These are phyloP conservation scores for Alternaria brassicae DNA, from an alignment of 2,329 filamentous ascomycete species.

Conservation along the genomic window DNA sequence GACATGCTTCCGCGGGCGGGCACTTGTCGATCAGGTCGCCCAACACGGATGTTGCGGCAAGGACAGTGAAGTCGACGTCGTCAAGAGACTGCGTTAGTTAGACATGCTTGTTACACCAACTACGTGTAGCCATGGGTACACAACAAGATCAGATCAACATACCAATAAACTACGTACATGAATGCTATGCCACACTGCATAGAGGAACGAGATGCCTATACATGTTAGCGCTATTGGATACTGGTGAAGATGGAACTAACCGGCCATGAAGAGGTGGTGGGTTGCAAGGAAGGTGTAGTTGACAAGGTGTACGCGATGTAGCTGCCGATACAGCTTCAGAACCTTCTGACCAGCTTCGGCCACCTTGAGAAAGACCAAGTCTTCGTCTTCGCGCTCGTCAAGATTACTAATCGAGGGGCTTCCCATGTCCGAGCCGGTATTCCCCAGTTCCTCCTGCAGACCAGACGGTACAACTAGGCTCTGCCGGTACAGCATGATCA, in stretches of 20 bases:
- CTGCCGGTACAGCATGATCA: constrained; percentile 94
- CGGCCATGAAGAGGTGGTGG: constrained; percentile 96
- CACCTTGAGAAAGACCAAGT: constrained; percentile 90
- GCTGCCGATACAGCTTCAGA: constrained; percentile 84
- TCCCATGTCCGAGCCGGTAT: constrained; percentile 63
- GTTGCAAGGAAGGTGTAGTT: constrained; percentile 97
- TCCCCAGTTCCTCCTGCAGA: constrained; percentile 77
- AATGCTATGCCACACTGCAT: constrained; percentile 96
- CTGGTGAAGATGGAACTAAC: constrained; percentile 55
- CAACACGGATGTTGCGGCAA: constrained; percentile 91
- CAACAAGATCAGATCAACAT: constrained; percentile 51
- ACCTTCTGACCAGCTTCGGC: constrained; percentile 95
- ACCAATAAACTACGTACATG: constrained; percentile 85
- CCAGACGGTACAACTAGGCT: constrained; percentile 85
- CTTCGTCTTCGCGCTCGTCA: constrained; percentile 80
- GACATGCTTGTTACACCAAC: constrained; percentile 5
- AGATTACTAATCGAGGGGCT: constrained; percentile 67
- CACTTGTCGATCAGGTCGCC: constrained; percentile 93
- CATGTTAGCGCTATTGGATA: constrained; percentile 23
- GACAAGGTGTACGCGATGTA: constrained; percentile 86
- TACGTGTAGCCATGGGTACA: neutral
- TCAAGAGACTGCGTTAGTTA: constrained; percentile 70
- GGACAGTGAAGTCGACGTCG: constrained; percentile 95
- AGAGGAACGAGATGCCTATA: constrained; percentile 83
- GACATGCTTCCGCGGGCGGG: constrained; percentile 90